Percentiles rank a stretch among this genome's conserved stretches.
Evolutionary conservation across 2,329 filamentous ascomycete genomes (phyloP).

Genomic region (Aspergillus felis): DNA sequence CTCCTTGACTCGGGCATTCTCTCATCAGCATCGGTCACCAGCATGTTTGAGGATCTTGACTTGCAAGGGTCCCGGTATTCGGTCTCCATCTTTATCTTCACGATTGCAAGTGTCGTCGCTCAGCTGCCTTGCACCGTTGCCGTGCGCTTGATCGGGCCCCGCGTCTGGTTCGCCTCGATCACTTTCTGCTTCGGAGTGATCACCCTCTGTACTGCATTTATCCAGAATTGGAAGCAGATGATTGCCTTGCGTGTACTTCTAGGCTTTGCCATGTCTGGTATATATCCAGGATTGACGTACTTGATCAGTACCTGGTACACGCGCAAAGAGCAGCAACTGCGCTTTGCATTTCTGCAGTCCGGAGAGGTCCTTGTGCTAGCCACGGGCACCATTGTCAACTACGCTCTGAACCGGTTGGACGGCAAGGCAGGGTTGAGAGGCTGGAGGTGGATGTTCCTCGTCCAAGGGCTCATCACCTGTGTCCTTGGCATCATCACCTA

Average conservation of each 20-base stretch:
- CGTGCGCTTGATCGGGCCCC: slow-evolving; percentile 61
- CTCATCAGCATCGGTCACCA: slow-evolving; percentile 65
- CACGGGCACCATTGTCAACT: slow-evolving; percentile 65
- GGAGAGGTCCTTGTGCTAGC: slow-evolving; percentile 63
- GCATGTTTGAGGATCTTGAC: slow-evolving; percentile 61
- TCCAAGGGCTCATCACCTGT: slow-evolving; percentile 60
- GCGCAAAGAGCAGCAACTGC: slow-evolving; percentile 60
- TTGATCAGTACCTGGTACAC: slow-evolving; percentile 58
- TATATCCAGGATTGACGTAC: slow-evolving; percentile 44
- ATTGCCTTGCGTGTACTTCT: slow-evolving; percentile 63
- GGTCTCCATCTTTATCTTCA: slow-evolving; percentile 70
- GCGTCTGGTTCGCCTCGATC: slow-evolving; percentile 58
- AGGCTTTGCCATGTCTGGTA: slow-evolving; percentile 57
- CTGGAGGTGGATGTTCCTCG: slow-evolving; percentile 68
- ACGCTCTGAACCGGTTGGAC: slow-evolving; percentile 61
- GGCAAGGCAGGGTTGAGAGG: slow-evolving; percentile 54
- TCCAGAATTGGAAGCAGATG: slow-evolving; percentile 66
- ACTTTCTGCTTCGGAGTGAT: slow-evolving; percentile 61
- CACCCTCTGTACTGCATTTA: slow-evolving; percentile 65
- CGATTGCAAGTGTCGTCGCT: slow-evolving; percentile 63
- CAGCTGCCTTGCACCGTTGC: slow-evolving; percentile 66
- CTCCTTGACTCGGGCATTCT: slow-evolving; percentile 68
- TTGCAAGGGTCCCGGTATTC: slow-evolving; percentile 64
- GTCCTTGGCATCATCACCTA: slow-evolving; percentile 59
- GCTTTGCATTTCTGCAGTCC: slow-evolving; percentile 62